A percentile compares a stretch with the other conserved stretches of the same genome.
phyloP scores from a whole-genome alignment of 192 early-diverging fungal species.

The Dissophora ornata region DNA sequence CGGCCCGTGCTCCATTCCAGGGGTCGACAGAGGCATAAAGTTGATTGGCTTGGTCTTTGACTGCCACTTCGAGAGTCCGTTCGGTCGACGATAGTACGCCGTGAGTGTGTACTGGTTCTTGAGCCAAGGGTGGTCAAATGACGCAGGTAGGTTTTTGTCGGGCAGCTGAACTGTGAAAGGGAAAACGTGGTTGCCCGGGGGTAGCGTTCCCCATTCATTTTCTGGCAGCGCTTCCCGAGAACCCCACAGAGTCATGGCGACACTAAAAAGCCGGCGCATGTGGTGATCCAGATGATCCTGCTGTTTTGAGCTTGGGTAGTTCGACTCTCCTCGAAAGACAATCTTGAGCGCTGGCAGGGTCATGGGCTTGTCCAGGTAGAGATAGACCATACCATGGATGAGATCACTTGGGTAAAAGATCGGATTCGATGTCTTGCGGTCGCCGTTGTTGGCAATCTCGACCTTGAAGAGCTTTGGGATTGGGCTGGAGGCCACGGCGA shows the following conservation, averaged over 20 bases:
- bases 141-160: conserved; percentile 51
- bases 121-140: conserved; percentile 56
- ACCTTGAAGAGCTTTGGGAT: conserved; percentile 51
- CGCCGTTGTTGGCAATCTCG: conserved; percentile 50
- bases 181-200: conserved; percentile 50
- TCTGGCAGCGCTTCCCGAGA: conserved; percentile 38
- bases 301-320: conserved; percentile 49
- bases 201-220: conserved; percentile 46
- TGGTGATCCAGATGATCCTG: conserved; percentile 54
- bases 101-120: conserved; percentile 55
- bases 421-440: conserved; percentile 44
- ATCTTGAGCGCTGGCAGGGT: conserved; percentile 52
- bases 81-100: conserved; percentile 50
- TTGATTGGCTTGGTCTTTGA: conserved; percentile 52
- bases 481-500: conserved; percentile 32
- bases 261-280: conserved; percentile 47
- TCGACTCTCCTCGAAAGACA: conserved; percentile 51
- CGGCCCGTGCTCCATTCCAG: conserved; percentile 49
- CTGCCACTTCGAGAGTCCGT: conserved; percentile 53
- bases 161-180: conserved; percentile 54
- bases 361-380: conserved; percentile 53
- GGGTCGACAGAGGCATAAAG: conserved; percentile 50
- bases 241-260: conserved; percentile 54
- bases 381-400: conserved; percentile 53
- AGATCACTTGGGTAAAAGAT: conserved; percentile 50